Conservation (phyloP, 345 rosid genomes). For the Sisymbrium irio region DNA sequence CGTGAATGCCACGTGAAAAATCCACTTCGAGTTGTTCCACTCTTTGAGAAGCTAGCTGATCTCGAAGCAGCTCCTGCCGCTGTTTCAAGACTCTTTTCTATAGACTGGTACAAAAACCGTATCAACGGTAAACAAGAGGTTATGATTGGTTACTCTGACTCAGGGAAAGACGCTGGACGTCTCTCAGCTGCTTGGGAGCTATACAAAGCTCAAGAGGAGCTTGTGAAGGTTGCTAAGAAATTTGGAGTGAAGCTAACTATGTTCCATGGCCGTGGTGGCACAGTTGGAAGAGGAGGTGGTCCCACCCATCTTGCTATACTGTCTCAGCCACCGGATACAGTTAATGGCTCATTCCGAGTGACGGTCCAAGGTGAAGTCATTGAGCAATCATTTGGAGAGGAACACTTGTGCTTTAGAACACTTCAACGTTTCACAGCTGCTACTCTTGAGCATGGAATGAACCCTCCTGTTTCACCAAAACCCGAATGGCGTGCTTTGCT, state of each 20-base stretch:
- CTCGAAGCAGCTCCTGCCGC: conserved; percentile 98
- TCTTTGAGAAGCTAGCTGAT: conserved; percentile 98
- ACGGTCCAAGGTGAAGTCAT: conserved; percentile 98
- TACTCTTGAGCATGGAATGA: conserved; percentile 97
- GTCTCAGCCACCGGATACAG: conserved; percentile 99
- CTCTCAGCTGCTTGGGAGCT: conserved; percentile 98
- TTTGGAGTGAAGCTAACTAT: conserved; percentile 89
- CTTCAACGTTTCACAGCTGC: conserved; percentile 98
- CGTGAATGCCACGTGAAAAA: conserved; percentile 89
- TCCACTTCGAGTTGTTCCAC: conserved; percentile 95
- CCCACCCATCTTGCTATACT: conserved; percentile 98
- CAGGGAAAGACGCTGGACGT: conserved; percentile 97
- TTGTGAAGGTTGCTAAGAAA: conserved; percentile 79
- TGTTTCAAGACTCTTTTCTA: conserved; percentile 78
- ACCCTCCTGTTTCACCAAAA: conserved; percentile 84
- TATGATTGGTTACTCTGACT: conserved; percentile 98
- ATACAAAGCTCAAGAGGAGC: conserved; percentile 97
- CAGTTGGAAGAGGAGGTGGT: conserved; percentile 99
- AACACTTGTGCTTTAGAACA: conserved; percentile 88
- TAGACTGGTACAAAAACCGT: conserved; percentile 88
- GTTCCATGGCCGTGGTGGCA: conserved; percentile 99
- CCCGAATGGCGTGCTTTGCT: conserved; percentile 92
- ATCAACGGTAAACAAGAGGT: conserved; percentile 97
- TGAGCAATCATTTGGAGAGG: conserved; percentile 95
- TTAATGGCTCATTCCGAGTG: conserved; percentile 89